Evolutionary conservation across 2,329 filamentous ascomycete genomes (phyloP).

Genomic region (Fusarium floridanum): DNA sequence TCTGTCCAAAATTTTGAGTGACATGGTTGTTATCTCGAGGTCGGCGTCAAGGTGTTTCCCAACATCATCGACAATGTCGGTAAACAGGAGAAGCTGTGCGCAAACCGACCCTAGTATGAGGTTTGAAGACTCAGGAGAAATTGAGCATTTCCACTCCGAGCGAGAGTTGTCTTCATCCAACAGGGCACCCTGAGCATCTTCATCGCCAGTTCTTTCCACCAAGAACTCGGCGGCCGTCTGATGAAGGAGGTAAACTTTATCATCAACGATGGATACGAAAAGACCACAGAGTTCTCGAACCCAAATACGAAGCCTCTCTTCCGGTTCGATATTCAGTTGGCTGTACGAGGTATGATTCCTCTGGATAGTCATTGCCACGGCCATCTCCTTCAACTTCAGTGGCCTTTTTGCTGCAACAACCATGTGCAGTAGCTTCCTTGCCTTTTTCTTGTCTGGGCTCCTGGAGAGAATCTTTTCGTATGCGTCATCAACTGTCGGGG

Average conservation of each 20-base stretch:
- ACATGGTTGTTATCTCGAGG: background rate
- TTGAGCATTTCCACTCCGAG: background rate
- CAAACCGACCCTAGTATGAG: background rate
- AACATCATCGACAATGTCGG: background rate
- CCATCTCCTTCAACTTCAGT: conserved; percentile 47
- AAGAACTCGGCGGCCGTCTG: conserved; percentile 52
- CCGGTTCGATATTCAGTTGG: conserved; percentile 42
- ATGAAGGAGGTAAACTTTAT: conserved; percentile 49
- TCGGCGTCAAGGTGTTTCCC: background rate
- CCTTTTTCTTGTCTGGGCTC: conserved; percentile 14
- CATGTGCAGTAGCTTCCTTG: conserved; percentile 41
- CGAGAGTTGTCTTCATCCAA: too few species aligned
- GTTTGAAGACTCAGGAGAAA: background rate
- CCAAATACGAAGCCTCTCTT: conserved; percentile 29
- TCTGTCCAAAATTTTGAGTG: background rate
- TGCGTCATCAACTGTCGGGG: conserved; percentile 46
- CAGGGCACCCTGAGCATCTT: rapidly evolving
- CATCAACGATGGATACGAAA: conserved; percentile 46
- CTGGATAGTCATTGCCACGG: conserved; percentile 42
- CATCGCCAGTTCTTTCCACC: background rate
- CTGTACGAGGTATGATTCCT: conserved; percentile 14
- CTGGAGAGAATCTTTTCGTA: conserved; percentile 48
- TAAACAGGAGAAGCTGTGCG: background rate
- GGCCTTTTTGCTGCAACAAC: conserved; percentile 46
- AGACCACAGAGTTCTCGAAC: conserved; percentile 46